Evolutionary conservation across 2,329 filamentous ascomycete species (phyloP).

Genomic region (Diaporthe nobilis): DNA sequence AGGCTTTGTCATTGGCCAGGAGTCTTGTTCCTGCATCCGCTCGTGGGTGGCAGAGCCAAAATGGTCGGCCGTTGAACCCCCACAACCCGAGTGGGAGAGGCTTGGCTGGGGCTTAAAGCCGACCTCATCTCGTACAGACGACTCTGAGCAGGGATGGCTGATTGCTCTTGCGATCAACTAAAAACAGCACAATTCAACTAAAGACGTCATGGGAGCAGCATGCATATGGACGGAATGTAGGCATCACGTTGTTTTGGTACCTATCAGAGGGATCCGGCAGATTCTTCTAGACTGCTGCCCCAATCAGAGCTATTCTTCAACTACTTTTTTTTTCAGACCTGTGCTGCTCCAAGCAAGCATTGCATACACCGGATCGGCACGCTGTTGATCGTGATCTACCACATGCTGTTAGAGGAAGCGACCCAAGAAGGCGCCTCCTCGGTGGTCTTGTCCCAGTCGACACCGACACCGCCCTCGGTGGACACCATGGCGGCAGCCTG

Average conservation of each 20-base stretch:
- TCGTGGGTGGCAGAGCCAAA: neutral
- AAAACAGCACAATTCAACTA: neutral
- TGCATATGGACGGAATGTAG: neutral
- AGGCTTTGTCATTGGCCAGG: neutral
- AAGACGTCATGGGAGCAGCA: neutral
- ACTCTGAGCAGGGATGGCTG: neutral
- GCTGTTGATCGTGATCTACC: neutral
- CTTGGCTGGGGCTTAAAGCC: conserved; percentile 23
- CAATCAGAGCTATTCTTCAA: neutral
- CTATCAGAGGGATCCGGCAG: neutral
- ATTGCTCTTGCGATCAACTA: neutral
- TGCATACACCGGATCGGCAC: neutral
- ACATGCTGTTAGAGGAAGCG: neutral
- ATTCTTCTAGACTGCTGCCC: neutral
- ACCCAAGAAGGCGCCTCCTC: neutral
- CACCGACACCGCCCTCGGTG: neutral
- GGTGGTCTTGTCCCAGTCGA: neutral
- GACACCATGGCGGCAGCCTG: conserved; percentile 6
- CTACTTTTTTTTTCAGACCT: neutral
- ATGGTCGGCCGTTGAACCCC: neutral
- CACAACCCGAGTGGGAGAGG: conserved; percentile 29
- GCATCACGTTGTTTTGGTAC: neutral
- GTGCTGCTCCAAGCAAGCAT: neutral
- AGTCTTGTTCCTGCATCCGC: conserved; percentile 13
- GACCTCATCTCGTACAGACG: conserved; percentile 11